Conservation (phyloP, 2,329 filamentous ascomycete species). For the Verticillium dahliae region DNA sequence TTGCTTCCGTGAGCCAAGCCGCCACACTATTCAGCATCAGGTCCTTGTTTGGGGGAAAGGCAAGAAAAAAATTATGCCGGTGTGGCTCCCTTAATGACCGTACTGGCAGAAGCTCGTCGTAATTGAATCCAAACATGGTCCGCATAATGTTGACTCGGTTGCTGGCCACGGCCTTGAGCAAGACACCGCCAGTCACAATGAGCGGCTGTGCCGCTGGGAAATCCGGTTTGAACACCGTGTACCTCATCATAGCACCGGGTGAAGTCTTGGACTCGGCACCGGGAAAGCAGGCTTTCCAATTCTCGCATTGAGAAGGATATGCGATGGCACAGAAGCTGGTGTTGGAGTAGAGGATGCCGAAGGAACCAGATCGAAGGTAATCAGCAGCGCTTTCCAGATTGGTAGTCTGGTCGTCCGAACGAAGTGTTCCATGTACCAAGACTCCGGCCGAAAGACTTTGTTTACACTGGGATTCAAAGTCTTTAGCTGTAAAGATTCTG, state of each 20-base stretch:
- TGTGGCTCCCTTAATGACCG: conserved; percentile 10
- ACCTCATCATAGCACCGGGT: conserved; percentile 20
- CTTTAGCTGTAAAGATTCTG: conserved; percentile 24
- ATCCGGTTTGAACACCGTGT: conserved; percentile 27
- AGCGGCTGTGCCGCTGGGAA: background rate
- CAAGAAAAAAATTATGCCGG: conserved; percentile 36
- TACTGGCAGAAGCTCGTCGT: conserved; percentile 18
- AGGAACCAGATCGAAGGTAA: conserved; percentile 25
- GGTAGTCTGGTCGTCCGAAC: conserved; percentile 1
- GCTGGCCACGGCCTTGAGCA: background rate
- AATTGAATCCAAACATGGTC: conserved; percentile 23
- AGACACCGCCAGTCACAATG: background rate
- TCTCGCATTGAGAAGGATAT: conserved; percentile 27
- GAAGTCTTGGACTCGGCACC: conserved; percentile 10
- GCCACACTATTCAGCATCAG: conserved; percentile 29
- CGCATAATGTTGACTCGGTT: conserved; percentile 13
- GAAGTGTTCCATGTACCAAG: conserved; percentile 10
- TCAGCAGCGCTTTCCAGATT: conserved; percentile 21
- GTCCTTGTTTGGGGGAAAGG: conserved; percentile 35
- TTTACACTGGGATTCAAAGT: conserved; percentile 16
- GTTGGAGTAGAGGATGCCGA: conserved; percentile 26
- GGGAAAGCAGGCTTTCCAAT: conserved; percentile 20
- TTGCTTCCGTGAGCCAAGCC: conserved; percentile 35
- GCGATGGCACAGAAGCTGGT: conserved; percentile 29
- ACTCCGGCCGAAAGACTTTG: background rate